Evolutionary conservation across 192 early-diverging fungal species (phyloP).

Genomic region (Backusella circina): DNA sequence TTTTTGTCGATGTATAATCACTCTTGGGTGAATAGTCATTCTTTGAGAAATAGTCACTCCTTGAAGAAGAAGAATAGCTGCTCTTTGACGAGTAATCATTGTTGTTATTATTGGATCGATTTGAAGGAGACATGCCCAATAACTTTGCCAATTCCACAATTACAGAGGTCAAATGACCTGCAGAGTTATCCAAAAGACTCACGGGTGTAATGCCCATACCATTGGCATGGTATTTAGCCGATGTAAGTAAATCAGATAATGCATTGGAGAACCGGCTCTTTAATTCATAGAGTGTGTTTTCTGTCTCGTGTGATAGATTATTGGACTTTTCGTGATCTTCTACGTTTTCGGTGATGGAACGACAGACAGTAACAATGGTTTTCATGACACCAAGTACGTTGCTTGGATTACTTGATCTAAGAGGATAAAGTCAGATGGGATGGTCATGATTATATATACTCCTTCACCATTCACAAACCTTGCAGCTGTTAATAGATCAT

Average conservation of each 20-base stretch:
- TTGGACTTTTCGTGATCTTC: slow-evolving; percentile 58
- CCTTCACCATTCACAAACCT: slow-evolving; percentile 36
- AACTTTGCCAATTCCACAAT: slow-evolving; percentile 76
- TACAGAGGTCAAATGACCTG: slow-evolving; percentile 72
- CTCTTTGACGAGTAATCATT: not conserved
- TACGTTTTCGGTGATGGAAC: slow-evolving; percentile 80
- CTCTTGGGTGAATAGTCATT: not conserved
- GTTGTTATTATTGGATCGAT: not conserved
- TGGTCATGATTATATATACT: not conserved
- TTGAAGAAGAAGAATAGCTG: not conserved
- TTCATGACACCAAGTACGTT: slow-evolving; percentile 76
- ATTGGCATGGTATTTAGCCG: slow-evolving; percentile 75
- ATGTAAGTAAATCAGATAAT: slow-evolving; percentile 63
- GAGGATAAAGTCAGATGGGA: not conserved
- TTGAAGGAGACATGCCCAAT: slow-evolving; percentile 22
- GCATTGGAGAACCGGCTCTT: slow-evolving; percentile 61
- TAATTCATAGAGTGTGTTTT: slow-evolving; percentile 45
- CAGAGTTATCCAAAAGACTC: slow-evolving; percentile 74
- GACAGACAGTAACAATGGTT: slow-evolving; percentile 76
- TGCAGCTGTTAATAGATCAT: slow-evolving; percentile 71
- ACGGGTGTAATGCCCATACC: slow-evolving; percentile 63
- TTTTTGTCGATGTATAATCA: not conserved
- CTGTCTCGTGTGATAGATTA: slow-evolving; percentile 42
- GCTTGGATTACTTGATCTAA: slow-evolving; percentile 62
- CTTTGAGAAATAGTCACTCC: not conserved